Evolutionary conservation across 2,329 filamentous ascomycete genomes (phyloP).

Genomic region (Aspergillus ibericus): DNA sequence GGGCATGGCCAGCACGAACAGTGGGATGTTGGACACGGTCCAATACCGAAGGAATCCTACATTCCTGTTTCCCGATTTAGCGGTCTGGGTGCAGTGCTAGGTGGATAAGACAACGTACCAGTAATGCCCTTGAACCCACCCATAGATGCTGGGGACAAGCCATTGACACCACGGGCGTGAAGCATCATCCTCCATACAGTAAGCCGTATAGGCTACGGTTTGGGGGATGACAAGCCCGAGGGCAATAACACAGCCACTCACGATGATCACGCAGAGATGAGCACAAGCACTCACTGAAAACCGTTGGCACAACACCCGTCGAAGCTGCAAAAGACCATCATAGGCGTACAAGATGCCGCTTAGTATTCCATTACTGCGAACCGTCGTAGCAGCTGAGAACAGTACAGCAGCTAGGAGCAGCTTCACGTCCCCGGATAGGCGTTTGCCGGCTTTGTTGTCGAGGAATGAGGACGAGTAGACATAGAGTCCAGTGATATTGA

Average conservation of each 20-base stretch:
- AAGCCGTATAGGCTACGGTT: constrained; percentile 69
- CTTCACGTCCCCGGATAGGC: constrained; percentile 44
- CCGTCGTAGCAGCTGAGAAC: constrained; percentile 71
- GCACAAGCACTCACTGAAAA: constrained; percentile 45
- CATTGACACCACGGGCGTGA: constrained; percentile 72
- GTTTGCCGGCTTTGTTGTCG: constrained; percentile 30
- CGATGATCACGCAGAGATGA: constrained; percentile 58
- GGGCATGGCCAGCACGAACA: constrained; percentile 81
- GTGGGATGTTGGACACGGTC: constrained; percentile 79
- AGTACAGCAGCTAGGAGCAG: constrained; percentile 63
- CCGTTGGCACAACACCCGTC: constrained; percentile 43
- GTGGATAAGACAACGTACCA: constrained; percentile 62
- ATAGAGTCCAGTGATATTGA: constrained; percentile 73
- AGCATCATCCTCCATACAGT: constrained; percentile 53
- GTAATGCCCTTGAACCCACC: constrained; percentile 84
- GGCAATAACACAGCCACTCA: constrained; percentile 68
- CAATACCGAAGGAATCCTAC: constrained; percentile 88
- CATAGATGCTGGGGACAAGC: constrained; percentile 81
- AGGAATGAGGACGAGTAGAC: constrained; percentile 59
- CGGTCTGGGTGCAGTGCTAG: background rate
- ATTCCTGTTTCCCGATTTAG: constrained; percentile 61
- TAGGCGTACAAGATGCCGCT: constrained; percentile 75
- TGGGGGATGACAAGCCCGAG: constrained; percentile 72
- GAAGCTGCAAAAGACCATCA: constrained; percentile 52
- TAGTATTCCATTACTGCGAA: constrained; percentile 84